phyloP scores from a whole-genome alignment of 345 rosid species.

The Noccaea caerulescens region DNA sequence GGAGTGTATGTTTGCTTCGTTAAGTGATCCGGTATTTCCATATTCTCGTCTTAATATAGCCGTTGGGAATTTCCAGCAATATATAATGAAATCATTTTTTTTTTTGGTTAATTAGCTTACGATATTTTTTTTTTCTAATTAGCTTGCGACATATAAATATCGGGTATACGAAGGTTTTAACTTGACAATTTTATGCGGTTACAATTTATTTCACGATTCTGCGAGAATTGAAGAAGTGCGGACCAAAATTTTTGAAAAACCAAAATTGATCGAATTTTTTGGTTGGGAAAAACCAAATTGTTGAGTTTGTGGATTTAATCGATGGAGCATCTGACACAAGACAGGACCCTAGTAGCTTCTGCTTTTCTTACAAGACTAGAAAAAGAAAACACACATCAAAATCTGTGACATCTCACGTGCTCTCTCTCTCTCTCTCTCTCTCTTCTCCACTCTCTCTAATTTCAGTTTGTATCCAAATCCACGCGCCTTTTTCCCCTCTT shows the following conservation, averaged over 20 bases:
- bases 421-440: slow-evolving; percentile 43
- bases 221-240: neutral
- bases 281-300: neutral
- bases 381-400: slow-evolving; percentile 23
- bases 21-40: too few species aligned
- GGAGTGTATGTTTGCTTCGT: too few species aligned
- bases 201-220: neutral
- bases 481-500: slow-evolving; percentile 50
- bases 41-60: too few species aligned
- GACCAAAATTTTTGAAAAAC: neutral
- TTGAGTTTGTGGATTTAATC: neutral
- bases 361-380: slow-evolving; percentile 15
- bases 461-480: slow-evolving; percentile 40
- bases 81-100: too few species aligned
- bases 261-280: slow-evolving; percentile 3
- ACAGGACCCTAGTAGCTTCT: slow-evolving; percentile 17
- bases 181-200: neutral
- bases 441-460: slow-evolving; percentile 6
- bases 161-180: too few species aligned
- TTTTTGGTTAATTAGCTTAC: too few species aligned
- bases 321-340: slow-evolving; percentile 40
- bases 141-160: too few species aligned
- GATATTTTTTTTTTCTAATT: too few species aligned
- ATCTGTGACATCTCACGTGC: slow-evolving; percentile 65
- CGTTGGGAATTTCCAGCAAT: too few species aligned